Base-by-base conservation (phyloP, 2,329 filamentous ascomycete species). In the Beauveria australis region DNA sequence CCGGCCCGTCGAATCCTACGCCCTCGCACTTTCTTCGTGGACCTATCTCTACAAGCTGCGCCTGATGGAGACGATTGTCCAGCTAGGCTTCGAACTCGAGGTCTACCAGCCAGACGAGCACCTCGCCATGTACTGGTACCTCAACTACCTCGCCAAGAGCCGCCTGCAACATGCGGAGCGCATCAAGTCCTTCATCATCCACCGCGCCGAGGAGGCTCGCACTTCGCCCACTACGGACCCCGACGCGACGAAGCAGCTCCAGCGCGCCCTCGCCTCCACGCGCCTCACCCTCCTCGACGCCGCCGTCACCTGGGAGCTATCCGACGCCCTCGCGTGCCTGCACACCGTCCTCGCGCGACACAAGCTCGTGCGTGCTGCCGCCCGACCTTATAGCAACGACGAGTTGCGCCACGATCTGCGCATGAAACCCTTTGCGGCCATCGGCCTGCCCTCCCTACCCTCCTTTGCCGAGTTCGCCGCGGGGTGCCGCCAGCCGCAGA, bases 31-130 rank as follows among this genome's bases (percentile, higher is more conserved):
- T 0, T 91, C 89, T 1, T 92, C 89, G 3, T 99, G 94, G 94
- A 84, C 87, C 0, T 95, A 93, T 67, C 83, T 92, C 62, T 90
- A 96, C 74, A 97, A 97, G 73, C 80, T 97, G n/a, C 84, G 83
- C 33, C 85, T 93, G 68, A 91, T 97, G 81, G 88, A 93, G 70
- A 89, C 87, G 79, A 88, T 95, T 51, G 81, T 97, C 18, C 89
- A 97, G 69, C 84, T 97, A 37, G 94, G 95, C 14, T 97, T 99
- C 72, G 94, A 99, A 73, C 86, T 97, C 14, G 88, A 93, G 48
- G 84, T 96, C 10, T 97, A 97, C 73, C 86, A 93, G 58, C 81
- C 86, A 0, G 89, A 96, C 71, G 94, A 99, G 72, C 79, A 94
- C 10, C 83, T 86, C 0, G 86, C 85, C 26, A 96, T 97, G 89